Base-by-base conservation (phyloP, 306 rosid species). In the Gynostemma pentaphyllum region DNA sequence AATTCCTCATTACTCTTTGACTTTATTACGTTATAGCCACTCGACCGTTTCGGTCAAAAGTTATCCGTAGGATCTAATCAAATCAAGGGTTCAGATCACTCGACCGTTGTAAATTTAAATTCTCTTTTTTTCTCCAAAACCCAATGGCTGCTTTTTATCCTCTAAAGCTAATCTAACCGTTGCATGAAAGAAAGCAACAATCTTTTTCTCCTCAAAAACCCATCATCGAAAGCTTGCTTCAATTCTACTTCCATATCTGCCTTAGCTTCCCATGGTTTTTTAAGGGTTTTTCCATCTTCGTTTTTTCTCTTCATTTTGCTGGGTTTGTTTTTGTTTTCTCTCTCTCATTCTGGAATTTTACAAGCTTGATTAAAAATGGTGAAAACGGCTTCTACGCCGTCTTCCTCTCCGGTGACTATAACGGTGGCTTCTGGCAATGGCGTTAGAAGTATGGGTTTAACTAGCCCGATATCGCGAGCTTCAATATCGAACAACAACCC, bases 401-500 rank as follows among this genome's bases (percentile, higher is more conserved):
- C 87, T 63, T 81, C 90, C 4, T 88, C 96, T 68, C 94, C 94
- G 57, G 96, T 85, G 64, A 85, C 80, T 21, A 88, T 88, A 15
- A 88, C 84, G 7, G 83, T 88, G 7, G 83, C 96, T 0, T 83
- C 96, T 0, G 90, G 86, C n/a, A 13, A 69, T 32, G 81, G 87
- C 30, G 76, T 77, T 21, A 69, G 84, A 70, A 83, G 83, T 76
- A 81, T 83, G 70, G 94, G 96, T 1, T 64, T 88, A 39, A 85
- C 96, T 0, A 88, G 96, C 71, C 96, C 96, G 2, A 67, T 81
- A 2, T 70, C 86, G 1, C 94, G 94, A 7, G 70, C 88, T 70
- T 83, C 90, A 0, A 55, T 83, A 19, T 79, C 90, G 7, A 88
- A 82, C 78, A 88, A 82, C 78, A 85, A 75, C 78, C 87, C 74